A percentile compares a stretch with the other conserved stretches of the same genome.
Conservation (phyloP, 805 yeast genomes). For the Yarrowia yakushimensis region DNA sequence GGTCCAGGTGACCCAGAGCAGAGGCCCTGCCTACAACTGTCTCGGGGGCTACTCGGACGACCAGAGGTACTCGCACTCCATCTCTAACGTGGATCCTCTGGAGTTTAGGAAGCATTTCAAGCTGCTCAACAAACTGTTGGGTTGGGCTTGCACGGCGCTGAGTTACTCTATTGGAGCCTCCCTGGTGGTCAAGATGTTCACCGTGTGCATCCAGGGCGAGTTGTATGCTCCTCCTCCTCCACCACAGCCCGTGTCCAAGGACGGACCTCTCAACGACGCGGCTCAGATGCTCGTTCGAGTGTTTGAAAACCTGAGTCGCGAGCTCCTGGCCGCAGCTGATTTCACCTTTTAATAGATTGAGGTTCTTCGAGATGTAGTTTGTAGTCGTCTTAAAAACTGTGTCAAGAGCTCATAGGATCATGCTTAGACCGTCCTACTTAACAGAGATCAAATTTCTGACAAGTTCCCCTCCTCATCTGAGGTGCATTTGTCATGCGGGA, state of each 20-base stretch:
- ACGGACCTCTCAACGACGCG: background rate
- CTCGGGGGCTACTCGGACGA: background rate
- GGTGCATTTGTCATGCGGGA: too few relatives aligned
- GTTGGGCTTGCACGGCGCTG: constrained; percentile 3
- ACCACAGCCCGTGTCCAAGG: background rate
- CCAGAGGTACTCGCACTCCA: constrained; percentile 26
- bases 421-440: too few relatives aligned
- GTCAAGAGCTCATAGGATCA: too few relatives aligned
- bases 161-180: constrained; percentile 1
- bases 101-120: constrained; percentile 4
- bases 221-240: constrained; percentile 5
- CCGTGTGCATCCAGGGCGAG: background rate
- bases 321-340: background rate
- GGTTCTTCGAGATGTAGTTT: too few relatives aligned
- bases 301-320: constrained; percentile 4
- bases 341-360: background rate
- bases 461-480: too few relatives aligned
- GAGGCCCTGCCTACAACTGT: constrained; percentile 5
- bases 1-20: constrained; percentile 1
- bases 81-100: constrained; percentile 31
- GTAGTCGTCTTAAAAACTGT: too few relatives aligned
- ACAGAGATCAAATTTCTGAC: too few relatives aligned
- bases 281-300: background rate
- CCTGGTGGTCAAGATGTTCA: constrained; percentile 1
- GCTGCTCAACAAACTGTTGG: background rate